phyloP scores from a whole-genome alignment of 2,329 filamentous ascomycete genomes.

The Hortaea sp. region DNA sequence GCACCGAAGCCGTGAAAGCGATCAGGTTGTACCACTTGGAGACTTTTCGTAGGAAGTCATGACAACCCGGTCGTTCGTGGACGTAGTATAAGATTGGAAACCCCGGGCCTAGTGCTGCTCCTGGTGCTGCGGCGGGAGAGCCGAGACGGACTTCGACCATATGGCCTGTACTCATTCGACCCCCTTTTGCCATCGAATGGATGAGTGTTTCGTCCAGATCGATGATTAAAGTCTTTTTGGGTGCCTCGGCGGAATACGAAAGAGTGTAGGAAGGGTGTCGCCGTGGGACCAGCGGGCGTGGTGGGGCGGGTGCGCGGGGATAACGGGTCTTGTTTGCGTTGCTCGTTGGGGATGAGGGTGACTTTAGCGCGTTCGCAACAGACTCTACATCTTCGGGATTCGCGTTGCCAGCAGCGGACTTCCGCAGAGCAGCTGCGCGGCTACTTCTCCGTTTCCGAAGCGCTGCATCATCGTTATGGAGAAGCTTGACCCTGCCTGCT shows the following conservation, averaged over 20 bases:
- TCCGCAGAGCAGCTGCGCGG: constrained; percentile 33
- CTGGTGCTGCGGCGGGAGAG: constrained; percentile 11
- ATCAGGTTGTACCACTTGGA: constrained; percentile 98
- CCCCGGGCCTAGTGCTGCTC: constrained; percentile 56
- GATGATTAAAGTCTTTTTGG: constrained; percentile 86
- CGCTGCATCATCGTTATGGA: constrained; percentile 65
- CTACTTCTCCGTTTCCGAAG: constrained; percentile 62
- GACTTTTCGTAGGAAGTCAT: constrained; percentile 87
- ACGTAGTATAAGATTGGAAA: constrained; percentile 98
- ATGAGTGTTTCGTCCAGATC: constrained; percentile 97
- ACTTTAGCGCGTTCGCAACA: constrained; percentile 73
- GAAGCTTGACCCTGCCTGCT: constrained; percentile 82
- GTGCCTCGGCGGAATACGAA: constrained; percentile 44
- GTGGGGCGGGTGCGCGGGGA: constrained; percentile 78
- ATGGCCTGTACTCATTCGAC: constrained; percentile 89
- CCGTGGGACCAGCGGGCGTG: constrained; percentile 77
- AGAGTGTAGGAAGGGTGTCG: constrained; percentile 82
- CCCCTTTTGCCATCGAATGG: constrained; percentile 94
- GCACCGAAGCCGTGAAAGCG: constrained; percentile 91
- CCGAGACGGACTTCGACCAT: constrained; percentile 76
- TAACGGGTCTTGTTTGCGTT: constrained; percentile 63
- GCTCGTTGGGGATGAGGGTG: constrained; percentile 70
- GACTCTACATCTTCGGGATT: constrained; percentile 30
- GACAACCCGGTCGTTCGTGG: constrained; percentile 92
- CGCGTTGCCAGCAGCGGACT: constrained; percentile 3